Conservation (phyloP, 768 basidiomycete species). For the Pulveroboletus sp. region DNA sequence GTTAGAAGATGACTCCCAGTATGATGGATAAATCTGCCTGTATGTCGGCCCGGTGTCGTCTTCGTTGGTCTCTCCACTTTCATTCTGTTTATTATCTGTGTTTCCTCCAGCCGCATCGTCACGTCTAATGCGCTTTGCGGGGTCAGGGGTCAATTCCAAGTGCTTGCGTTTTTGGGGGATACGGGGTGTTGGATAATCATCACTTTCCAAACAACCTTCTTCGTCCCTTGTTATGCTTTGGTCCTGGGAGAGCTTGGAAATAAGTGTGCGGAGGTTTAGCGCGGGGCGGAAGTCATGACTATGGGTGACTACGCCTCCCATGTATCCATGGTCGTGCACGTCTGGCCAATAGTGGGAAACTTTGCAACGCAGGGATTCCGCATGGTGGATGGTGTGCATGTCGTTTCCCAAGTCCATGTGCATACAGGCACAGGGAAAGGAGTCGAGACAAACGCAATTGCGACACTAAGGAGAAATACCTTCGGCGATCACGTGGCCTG, state of each 20-base stretch:
- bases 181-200: not conserved
- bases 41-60: not conserved
- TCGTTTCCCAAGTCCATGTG: conserved; percentile 7
- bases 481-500: conserved; percentile 10
- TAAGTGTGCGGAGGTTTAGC: conserved; percentile 26
- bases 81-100: not conserved
- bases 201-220: not conserved
- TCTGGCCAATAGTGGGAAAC: conserved; percentile 25
- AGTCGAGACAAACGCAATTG: not conserved
- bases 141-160: not conserved
- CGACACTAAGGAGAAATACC: not conserved
- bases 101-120: not conserved
- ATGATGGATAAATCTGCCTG: conserved; percentile 23
- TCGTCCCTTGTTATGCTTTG: not conserved
- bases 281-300: conserved; percentile 25
- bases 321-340: conserved; percentile 7
- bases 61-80: not conserved
- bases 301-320: not conserved
- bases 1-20: conserved; percentile 15
- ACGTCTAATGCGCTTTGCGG: conserved; percentile 15
- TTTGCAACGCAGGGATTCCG: conserved; percentile 26
- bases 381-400: conserved; percentile 18
- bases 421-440: not conserved
- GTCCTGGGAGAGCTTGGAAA: conserved; percentile 15
- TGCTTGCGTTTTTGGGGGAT: conserved; percentile 19